Base-by-base conservation (phyloP, 2,329 filamentous ascomycete genomes). In the Colletotrichum melonis region DNA sequence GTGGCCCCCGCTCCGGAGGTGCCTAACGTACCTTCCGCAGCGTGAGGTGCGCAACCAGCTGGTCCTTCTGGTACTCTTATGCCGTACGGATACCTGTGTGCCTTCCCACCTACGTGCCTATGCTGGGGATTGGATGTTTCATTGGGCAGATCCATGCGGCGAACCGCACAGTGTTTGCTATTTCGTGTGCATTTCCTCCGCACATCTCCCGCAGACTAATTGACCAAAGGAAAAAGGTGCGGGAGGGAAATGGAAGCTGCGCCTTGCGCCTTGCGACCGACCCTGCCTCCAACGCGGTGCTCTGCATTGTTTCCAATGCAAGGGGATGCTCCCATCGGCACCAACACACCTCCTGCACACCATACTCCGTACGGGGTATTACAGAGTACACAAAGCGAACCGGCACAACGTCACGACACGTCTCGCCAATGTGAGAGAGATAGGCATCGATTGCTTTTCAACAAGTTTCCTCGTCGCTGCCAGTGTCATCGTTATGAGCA, bases 121-220 rank as follows among this genome's bases (percentile, higher is more conserved):
- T n/a, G 42, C 24, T 42, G 67, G 62, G 52, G 16, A n/a, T 57
- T 38, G 52, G 16, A n/a, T 57, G 49, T 68, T 63, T 72, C 62
- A 72, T 72, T 74, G 63, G 69, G 26, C 52, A 35, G 49, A 55
- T 24, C 57, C 22, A 56, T 57, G 67, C 67, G 35, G 63, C 52
- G 5, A 72, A 38, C 72, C 63, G 68, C 72, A 74, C 68, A 72
- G 72, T 74, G 72, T 59, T 30, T 65, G 32, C 52, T n/a, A 28
- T 22, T 16, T 32, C 24, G 22, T n/a, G 26, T 12, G 6, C n/a
- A 16, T 32, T 38, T 11, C 16, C 52, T 26, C 59, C 49, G 54
- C 26, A 38, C 57, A 24, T 42, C 16, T 52, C 62, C 68, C 19
- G 22, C 55, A 24, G 16, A 52, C 11, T 28, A 32, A 57, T 57